phyloP scores from a whole-genome alignment of 1,284 basidiomycete species.

The Ceratobasidium sp. region DNA sequence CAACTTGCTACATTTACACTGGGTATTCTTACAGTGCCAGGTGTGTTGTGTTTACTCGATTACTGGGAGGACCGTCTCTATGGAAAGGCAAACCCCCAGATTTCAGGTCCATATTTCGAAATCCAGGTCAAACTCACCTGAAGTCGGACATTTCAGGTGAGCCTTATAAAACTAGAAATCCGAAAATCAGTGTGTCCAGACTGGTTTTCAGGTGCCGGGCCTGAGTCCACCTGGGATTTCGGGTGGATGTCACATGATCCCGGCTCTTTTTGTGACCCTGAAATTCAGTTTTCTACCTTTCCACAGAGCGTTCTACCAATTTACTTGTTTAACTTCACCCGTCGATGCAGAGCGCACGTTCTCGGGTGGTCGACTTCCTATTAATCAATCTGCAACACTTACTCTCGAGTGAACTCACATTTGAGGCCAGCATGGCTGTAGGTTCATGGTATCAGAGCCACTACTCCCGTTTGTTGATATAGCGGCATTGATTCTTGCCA shows the following conservation, averaged over 20 bases:
- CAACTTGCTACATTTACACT: conserved; percentile 15
- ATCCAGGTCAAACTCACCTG: too few species aligned
- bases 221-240: too few species aligned
- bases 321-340: neutral
- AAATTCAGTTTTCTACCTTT: too few species aligned
- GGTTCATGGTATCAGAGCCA: conserved; percentile 17
- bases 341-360: conserved; percentile 32
- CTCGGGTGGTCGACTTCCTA: conserved; percentile 19
- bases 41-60: neutral
- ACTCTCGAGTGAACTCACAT: conserved; percentile 17
- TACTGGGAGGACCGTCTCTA: too few species aligned
- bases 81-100: too few species aligned
- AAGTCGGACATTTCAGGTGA: too few species aligned
- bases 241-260: too few species aligned
- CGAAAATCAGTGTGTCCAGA: too few species aligned
- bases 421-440: conserved; percentile 31
- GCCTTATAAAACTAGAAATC: too few species aligned
- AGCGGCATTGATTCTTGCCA: neutral
- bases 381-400: conserved; percentile 28
- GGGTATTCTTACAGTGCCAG: conserved; percentile 7
- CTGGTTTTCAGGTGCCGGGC: too few species aligned
- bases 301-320: neutral
- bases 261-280: too few species aligned
- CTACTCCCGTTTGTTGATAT: conserved; percentile 23
- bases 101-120: too few species aligned